These are phyloP conservation scores for Hydrangea macrophylla DNA, from an alignment of 148 eudicot genomes.

Conservation along the genomic window DNA sequence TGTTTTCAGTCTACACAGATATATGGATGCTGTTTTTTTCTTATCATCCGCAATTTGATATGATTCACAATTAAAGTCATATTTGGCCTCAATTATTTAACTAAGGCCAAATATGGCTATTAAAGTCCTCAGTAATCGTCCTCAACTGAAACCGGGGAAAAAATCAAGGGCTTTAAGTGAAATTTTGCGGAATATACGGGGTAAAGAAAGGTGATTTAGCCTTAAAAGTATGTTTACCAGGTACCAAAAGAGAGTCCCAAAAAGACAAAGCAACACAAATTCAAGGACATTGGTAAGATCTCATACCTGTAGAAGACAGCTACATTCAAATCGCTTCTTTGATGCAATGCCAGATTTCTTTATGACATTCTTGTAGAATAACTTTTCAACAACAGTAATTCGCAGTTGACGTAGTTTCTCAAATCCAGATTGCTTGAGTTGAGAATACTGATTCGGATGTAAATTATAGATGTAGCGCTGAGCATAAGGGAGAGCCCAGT, in stretches of 20 bases:
- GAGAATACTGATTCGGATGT: conserved; percentile 58
- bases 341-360: conserved; percentile 49
- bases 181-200: too few species aligned
- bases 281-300: background rate
- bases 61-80: too few species aligned
- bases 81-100: too few species aligned
- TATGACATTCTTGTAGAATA: conserved; percentile 72
- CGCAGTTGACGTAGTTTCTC: conserved; percentile 34
- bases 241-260: background rate
- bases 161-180: too few species aligned
- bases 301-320: conserved; percentile 77
- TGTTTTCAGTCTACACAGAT: too few species aligned
- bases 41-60: too few species aligned
- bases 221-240: too few species aligned
- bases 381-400: conserved; percentile 66
- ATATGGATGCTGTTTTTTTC: too few species aligned
- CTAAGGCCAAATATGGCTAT: too few species aligned
- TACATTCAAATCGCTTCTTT: conserved; percentile 57
- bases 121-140: too few species aligned
- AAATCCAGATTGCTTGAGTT: conserved; percentile 64
- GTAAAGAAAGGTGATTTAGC: too few species aligned
- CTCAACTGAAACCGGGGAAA: too few species aligned
- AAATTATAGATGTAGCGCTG: conserved; percentile 71
- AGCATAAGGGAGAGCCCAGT: conserved; percentile 90
- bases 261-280: background rate